Evolutionary conservation across 2,329 filamentous ascomycete species (phyloP).

Genomic region (Camillea tinctor): DNA sequence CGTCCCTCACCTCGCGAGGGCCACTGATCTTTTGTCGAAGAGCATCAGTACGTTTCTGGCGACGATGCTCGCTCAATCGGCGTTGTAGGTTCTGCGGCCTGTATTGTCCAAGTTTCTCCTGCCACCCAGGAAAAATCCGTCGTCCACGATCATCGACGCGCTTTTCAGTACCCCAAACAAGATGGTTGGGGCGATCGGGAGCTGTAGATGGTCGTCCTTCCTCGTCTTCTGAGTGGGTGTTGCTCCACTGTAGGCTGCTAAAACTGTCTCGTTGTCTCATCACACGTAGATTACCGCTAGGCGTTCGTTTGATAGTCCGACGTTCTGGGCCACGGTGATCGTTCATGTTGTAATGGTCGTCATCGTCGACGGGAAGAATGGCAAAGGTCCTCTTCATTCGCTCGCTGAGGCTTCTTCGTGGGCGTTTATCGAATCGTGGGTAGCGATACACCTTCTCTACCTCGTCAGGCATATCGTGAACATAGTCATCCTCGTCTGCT

Average conservation of each 20-base stretch:
- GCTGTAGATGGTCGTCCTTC: constrained; percentile 38
- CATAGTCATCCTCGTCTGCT: constrained; percentile 29
- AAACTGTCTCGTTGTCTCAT: constrained; percentile 52
- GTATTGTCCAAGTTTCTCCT: constrained; percentile 49
- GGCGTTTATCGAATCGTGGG: constrained; percentile 49
- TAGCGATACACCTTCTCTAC: constrained; percentile 43
- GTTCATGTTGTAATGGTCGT: constrained; percentile 35
- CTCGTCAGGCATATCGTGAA: constrained; percentile 33
- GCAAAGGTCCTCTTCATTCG: constrained; percentile 60
- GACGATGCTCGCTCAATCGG: constrained; percentile 55
- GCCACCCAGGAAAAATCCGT: constrained; percentile 36
- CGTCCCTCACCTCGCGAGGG: constrained; percentile 57
- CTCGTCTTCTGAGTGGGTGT: constrained; percentile 20
- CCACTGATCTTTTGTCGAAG: constrained; percentile 60
- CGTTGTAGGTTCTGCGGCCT: constrained; percentile 52
- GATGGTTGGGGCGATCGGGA: constrained; percentile 27
- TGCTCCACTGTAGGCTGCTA: constrained; percentile 24
- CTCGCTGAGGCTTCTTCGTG: constrained; percentile 43
- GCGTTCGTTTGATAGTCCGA: constrained; percentile 57
- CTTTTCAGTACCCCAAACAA: constrained; percentile 31
- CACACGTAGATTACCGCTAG: constrained; percentile 60
- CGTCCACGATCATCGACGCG: constrained; percentile 32
- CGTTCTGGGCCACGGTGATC: constrained; percentile 46
- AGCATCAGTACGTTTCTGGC: constrained; percentile 58
- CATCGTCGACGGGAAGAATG: constrained; percentile 52